Base-by-base conservation (phyloP, 495 filamentous ascomycete species). In the Aspergillus affinis region DNA sequence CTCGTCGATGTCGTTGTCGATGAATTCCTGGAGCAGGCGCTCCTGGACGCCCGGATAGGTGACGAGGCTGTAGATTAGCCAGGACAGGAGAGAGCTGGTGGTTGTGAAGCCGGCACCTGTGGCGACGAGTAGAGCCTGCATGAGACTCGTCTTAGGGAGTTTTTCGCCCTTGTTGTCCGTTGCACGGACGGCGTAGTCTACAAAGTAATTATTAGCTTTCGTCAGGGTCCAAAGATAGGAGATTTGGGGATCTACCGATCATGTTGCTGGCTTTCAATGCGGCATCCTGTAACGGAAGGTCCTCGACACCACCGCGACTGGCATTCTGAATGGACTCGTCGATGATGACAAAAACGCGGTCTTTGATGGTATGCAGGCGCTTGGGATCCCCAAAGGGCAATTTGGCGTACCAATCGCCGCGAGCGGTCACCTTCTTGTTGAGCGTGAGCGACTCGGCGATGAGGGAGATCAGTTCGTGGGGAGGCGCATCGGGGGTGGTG, bases 61-160 rank as follows among this genome's bases (percentile, higher is more conserved):
- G 48, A 75, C 73, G 19, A 85, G 57, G 17, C 71, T 68, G 62
- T 82, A 86, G 50, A 84, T 68, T 1, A 79, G 61, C 83, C 83
- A 86, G 0, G 81, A 81, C 2, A 86, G 65, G 9, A 84, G 74
- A 4, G 75, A 73, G 2, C 73, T 72, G 15, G 76, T 85, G 6
- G 82, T 86, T 1, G 78, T 81, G 64, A 82, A 86, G 10, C 83
- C 83, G 48, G 83, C 83, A 3, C 76, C 82, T 5, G 73, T 75
- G 2, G 73, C 69, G 4, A 76, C 70, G 4, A 73, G 60, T 0
- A 75, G 53, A 2, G 68, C 66, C 61, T 61, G 62, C 3, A 75
- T 55, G 0, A 78, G 32, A 44, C 67, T 68, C 10, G 72, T 60
- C 36, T 74, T 63, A 2, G 82, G 81, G 3, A 86, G 67, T 51